Conservation (phyloP, 495 filamentous ascomycete species). For the Peziza echinospora region DNA sequence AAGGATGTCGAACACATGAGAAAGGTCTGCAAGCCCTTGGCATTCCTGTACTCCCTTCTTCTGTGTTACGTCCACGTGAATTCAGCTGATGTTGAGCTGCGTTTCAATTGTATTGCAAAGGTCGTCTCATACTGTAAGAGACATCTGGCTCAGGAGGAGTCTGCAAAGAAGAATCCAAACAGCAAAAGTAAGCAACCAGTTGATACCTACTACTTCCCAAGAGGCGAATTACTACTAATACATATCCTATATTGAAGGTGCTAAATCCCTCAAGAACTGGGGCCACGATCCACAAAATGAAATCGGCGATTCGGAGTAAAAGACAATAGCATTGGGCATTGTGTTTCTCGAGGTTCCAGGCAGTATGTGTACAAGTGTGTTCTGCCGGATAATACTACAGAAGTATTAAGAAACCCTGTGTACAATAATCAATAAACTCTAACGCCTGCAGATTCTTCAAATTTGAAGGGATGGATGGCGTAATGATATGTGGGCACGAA, state of each 20-base stretch:
- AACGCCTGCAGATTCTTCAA: no score
- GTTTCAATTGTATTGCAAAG: background rate
- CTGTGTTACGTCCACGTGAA: no score
- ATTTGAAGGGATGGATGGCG: no score
- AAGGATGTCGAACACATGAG: conserved; percentile 44
- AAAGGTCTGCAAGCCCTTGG: conserved; percentile 36
- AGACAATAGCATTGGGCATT: no score
- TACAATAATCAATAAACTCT: no score
- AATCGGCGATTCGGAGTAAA: conserved; percentile 1
- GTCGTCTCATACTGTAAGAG: conserved; percentile 32
- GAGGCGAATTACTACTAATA: background rate
- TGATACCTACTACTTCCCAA: background rate
- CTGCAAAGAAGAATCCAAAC: conserved; percentile 29
- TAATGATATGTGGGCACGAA: no score
- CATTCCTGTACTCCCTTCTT: no score
- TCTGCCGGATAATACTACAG: no score
- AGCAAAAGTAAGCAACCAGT: conserved; percentile 27
- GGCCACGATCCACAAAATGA: conserved; percentile 39
- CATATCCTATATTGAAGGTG: background rate
- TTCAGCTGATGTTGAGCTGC: background rate
- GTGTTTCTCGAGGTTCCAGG: no score
- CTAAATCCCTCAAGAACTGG: conserved; percentile 43
- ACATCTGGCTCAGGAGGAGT: conserved; percentile 42
- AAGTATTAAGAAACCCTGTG: no score
- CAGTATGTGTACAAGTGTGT: no score